A percentile compares a stretch with the other conserved stretches of the same genome.
These are phyloP conservation scores for Scenedesmus sp. DNA, from an alignment of 163 green algal species.

Conservation along the genomic window DNA sequence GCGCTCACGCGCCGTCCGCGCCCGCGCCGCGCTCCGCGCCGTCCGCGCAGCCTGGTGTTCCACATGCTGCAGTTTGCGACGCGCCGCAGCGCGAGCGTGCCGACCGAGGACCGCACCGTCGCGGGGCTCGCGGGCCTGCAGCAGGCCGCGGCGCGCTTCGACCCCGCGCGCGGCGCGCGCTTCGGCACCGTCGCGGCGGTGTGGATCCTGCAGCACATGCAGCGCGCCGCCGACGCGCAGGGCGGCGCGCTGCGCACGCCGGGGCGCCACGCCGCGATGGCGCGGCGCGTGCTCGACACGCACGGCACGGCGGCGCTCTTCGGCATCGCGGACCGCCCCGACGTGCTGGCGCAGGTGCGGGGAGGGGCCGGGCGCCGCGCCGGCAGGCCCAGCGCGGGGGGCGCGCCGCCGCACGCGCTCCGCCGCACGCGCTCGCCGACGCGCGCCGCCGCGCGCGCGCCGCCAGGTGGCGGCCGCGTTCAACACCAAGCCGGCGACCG, in stretches of 20 bases:
- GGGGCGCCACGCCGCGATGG: background rate
- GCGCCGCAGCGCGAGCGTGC: background rate
- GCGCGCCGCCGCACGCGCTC: background rate
- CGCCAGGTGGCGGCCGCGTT: slow-evolving; percentile 16
- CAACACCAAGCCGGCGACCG: background rate
- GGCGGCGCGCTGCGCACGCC: background rate
- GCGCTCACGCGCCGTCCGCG: background rate
- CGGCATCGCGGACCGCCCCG: background rate
- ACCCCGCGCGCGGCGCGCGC: slow-evolving; percentile 16
- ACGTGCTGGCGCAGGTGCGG: slow-evolving; percentile 14
- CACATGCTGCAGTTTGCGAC: slow-evolving; percentile 25
- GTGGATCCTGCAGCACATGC: slow-evolving; percentile 19
- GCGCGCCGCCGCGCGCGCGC: background rate
- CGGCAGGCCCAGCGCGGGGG: background rate
- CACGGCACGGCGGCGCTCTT: background rate
- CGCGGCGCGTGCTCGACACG: background rate
- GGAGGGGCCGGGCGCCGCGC: background rate
- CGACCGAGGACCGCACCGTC: background rate
- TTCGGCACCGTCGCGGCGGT: slow-evolving; percentile 23
- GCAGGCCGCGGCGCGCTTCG: background rate
- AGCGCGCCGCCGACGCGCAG: background rate
- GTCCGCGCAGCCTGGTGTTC: slow-evolving; percentile 11
- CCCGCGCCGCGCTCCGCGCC: background rate
- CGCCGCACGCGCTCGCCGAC: background rate
- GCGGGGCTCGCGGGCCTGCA: slow-evolving; percentile 4